phyloP scores from a whole-genome alignment of 2,329 filamentous ascomycete species.

The Beauveria australis region DNA sequence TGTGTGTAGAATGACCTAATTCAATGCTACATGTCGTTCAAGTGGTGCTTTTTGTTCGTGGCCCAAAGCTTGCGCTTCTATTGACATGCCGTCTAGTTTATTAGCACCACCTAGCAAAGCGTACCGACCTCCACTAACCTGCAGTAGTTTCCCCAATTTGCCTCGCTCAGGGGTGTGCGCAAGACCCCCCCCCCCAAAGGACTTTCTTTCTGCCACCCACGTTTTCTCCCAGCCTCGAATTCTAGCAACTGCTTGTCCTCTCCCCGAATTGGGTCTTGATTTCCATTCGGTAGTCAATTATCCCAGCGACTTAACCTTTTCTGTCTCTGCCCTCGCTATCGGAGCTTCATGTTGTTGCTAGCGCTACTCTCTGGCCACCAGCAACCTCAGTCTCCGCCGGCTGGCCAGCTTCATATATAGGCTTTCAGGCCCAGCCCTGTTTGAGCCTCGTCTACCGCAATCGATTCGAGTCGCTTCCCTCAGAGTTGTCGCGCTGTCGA shows the following conservation, averaged over 20 bases:
- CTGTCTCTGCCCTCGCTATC: background rate
- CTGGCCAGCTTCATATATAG: conserved; percentile 1
- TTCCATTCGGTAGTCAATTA: background rate
- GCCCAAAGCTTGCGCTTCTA: too few relatives aligned
- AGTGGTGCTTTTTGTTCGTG: background rate
- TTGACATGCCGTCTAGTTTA: background rate
- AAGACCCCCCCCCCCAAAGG: conserved; percentile 1
- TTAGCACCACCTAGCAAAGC: background rate
- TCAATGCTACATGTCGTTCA: background rate
- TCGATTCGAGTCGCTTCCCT: background rate
- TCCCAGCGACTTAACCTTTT: background rate
- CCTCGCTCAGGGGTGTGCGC: conserved; percentile 10
- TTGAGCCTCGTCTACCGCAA: background rate
- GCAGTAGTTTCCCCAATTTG: conserved; percentile 3
- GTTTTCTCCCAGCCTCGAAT: background rate
- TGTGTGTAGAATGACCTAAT: background rate
- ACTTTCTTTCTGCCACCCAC: conserved; percentile 2
- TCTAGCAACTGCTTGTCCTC: background rate
- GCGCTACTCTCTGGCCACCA: background rate
- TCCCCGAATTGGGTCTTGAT: background rate
- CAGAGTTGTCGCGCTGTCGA: conserved; percentile 8
- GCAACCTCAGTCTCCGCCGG: conserved; percentile 8
- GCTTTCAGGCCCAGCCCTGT: background rate
- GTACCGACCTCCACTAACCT: background rate
- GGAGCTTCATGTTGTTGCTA: conserved; percentile 11